phyloP scores from a whole-genome alignment of 192 early-diverging fungal species.

The Tieghemiomyces parasiticus region DNA sequence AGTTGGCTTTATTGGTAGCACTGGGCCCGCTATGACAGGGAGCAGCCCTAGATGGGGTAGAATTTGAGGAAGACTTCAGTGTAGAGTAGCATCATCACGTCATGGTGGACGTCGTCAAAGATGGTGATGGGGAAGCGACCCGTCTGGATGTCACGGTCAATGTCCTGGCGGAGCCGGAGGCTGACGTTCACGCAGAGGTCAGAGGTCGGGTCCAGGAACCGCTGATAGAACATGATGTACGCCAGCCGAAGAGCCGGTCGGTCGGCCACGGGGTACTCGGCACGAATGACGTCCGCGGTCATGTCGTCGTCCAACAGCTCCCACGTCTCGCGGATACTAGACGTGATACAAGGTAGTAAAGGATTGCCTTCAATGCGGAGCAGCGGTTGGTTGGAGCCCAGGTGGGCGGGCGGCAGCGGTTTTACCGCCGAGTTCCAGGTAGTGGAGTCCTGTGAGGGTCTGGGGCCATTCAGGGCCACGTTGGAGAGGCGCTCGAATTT shows the following conservation, averaged over 20 bases:
- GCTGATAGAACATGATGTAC: constrained; percentile 11
- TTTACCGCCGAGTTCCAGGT: neutral
- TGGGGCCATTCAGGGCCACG: neutral
- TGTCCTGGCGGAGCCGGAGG: no score
- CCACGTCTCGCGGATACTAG: constrained; percentile 1
- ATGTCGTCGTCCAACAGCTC: neutral
- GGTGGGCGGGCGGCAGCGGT: neutral
- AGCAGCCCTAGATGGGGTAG: no score
- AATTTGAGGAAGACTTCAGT: constrained; percentile 1
- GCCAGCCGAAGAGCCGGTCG: neutral
- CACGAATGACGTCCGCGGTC: neutral
- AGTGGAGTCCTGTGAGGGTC: neutral
- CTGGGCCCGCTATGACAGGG: no score
- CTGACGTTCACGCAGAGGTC: neutral
- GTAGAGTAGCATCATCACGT: constrained; percentile 6
- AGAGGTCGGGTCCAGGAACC: constrained; percentile 5
- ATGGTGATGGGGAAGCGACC: constrained; percentile 1
- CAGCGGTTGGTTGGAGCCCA: no score
- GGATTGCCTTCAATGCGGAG: neutral
- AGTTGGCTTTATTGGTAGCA: no score
- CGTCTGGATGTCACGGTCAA: neutral
- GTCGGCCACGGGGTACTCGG: neutral
- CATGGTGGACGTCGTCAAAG: constrained; percentile 6
- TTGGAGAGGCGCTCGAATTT: neutral
- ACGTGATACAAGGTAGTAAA: neutral